Evolutionary conservation across 108 stramenopile species (phyloP), one percentile per base, ranked within the genome.

Genomic region (Cyclotella atomus): DNA sequence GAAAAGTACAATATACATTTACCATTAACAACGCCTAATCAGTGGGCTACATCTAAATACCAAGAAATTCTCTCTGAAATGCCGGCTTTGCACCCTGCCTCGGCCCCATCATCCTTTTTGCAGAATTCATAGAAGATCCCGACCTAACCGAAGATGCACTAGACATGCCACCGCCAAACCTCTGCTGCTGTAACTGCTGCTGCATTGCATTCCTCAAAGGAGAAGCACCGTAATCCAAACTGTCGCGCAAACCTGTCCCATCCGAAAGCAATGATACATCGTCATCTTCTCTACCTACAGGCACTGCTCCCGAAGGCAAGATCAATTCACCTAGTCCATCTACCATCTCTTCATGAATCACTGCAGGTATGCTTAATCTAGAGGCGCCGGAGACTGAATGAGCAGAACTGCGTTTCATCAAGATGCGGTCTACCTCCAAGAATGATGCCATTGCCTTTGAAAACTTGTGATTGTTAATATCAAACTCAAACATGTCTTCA

Each of bases 401-500:
- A 14, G 16, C 8, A n/a, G 24, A 19, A 38, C 7, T 35, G n/a
- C 59, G 59, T 38, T 38, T 60, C 25, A 56, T 19, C 33, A 73
- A 25, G 8, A 62, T 70, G 29, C 64, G 30, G 21, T 68, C 67
- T 27, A 80, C 79, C 25, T 68, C 79, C 71, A 80, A 55, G 67
- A 80, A 80, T 3, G 41, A 33, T 20, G 79, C 79, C 79, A 80
- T 68, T 36, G 46, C 36, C 32, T 46, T 62, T 2, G 70, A 59
- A 63, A 68, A 80, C 47, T 56, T 35, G 43, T 77, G 76, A 32
- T 59, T 60, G 32, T 50, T 35, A 0, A 69, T 33, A 62, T 80
- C 71, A 36, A 80, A 80, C 23, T 82, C 81, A 63, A 82, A 82
- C 2, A 76, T 76, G 24, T 71, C 81, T 44, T 82, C 81, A 9